These are phyloP conservation scores for Desmodesmus armatus DNA, from an alignment of 139 green algal species.

Conservation along the genomic window DNA sequence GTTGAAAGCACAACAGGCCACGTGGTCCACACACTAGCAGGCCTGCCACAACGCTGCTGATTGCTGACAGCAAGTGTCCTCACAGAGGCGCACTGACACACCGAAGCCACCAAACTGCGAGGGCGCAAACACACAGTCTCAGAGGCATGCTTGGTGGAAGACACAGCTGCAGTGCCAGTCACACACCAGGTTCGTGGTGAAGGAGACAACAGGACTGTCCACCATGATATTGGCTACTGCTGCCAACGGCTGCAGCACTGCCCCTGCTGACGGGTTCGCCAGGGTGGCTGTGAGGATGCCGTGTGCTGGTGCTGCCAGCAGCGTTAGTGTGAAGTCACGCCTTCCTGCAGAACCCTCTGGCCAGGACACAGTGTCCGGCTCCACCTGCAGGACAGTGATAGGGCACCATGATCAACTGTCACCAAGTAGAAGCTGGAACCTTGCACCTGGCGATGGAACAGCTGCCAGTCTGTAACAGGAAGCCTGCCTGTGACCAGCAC, in stretches of 20 bases:
- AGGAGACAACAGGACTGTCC: constrained; percentile 14
- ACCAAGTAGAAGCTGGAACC: no score
- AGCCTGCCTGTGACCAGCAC: no score
- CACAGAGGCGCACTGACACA: no score
- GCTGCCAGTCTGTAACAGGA: no score
- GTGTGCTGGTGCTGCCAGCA: background rate
- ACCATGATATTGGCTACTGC: background rate
- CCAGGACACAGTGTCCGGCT: constrained; percentile 11
- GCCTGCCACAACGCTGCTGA: background rate
- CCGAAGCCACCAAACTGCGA: no score
- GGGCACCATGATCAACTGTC: no score
- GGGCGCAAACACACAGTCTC: no score
- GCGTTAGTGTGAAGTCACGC: constrained; percentile 1
- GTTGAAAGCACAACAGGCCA: background rate
- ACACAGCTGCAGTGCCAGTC: background rate
- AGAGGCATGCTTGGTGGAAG: background rate
- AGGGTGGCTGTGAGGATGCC: background rate
- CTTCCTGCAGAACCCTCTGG: background rate
- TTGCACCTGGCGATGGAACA: no score
- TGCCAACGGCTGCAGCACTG: constrained; percentile 4
- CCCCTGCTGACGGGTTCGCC: constrained; percentile 6
- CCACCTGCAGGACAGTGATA: no score
- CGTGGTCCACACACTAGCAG: background rate
- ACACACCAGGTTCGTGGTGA: constrained; percentile 17
- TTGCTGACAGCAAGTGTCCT: no score